Percentiles rank a stretch among this genome's conserved stretches.
phyloP scores from a whole-genome alignment of 805 yeast species.

The Metschnikowia santaceciliae region DNA sequence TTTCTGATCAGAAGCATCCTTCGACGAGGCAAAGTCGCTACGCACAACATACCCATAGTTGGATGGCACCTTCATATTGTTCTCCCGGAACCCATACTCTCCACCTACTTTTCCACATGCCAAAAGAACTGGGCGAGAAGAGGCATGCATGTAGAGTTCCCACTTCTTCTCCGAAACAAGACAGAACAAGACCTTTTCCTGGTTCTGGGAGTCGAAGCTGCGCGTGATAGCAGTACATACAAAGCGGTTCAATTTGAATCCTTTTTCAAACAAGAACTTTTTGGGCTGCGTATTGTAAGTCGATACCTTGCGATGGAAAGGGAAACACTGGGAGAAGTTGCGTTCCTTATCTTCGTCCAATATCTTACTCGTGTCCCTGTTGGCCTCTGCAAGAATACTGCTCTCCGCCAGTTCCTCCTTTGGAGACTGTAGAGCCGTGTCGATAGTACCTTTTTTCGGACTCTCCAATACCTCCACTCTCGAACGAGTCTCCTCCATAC shows the following conservation, averaged over 20 bases:
- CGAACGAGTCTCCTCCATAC: background rate
- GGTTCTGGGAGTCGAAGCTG: constrained; percentile 37
- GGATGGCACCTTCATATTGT: constrained; percentile 16
- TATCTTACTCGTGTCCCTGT: background rate
- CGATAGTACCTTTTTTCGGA: background rate
- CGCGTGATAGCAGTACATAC: constrained; percentile 31
- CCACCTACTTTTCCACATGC: constrained; percentile 71
- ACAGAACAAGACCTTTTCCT: constrained; percentile 61
- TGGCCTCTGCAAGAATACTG: background rate
- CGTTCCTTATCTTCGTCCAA: constrained; percentile 50
- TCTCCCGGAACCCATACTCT: constrained; percentile 54
- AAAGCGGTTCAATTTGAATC: constrained; percentile 22
- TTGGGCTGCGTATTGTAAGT: constrained; percentile 50
- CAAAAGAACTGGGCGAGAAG: constrained; percentile 46
- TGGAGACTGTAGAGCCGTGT: background rate
- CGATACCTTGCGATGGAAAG: constrained; percentile 63
- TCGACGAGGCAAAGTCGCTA: constrained; percentile 23
- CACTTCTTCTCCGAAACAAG: constrained; percentile 65
- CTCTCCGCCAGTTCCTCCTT: background rate
- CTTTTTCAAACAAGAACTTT: constrained; percentile 28
- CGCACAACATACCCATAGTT: constrained; percentile 25
- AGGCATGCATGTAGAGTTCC: constrained; percentile 60
- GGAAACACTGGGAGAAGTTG: constrained; percentile 75
- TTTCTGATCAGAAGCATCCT: constrained; percentile 10
- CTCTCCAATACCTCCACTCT: background rate